Evolutionary conservation across 768 basidiomycete species (phyloP).

Genomic region (Tulasnella sp.): DNA sequence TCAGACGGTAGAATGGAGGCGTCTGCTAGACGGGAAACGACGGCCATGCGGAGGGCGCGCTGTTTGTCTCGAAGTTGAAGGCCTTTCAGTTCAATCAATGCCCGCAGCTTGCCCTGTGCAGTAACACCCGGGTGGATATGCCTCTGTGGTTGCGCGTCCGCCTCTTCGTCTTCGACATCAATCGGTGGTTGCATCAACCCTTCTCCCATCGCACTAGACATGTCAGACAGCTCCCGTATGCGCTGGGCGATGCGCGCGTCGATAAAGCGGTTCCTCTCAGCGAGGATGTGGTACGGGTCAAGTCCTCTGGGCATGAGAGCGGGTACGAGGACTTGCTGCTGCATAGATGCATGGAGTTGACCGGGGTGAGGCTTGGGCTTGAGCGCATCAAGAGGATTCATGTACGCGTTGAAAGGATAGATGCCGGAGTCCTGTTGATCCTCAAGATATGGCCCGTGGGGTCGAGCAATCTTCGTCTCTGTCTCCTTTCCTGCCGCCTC

Average conservation of each 20-base stretch:
- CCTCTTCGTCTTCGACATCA: conserved; percentile 30
- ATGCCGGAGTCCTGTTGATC: conserved; percentile 69
- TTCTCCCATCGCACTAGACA: conserved; percentile 73
- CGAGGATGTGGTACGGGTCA: conserved; percentile 81
- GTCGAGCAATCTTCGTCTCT: conserved; percentile 21
- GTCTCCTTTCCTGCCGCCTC: conserved; percentile 2
- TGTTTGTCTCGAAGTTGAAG: conserved; percentile 86
- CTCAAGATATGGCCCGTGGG: conserved; percentile 67
- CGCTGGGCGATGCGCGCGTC: conserved; percentile 83
- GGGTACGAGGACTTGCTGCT: conserved; percentile 75
- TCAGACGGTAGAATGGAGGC: conserved; percentile 84
- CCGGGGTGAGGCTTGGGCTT: conserved; percentile 45
- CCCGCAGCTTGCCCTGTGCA: conserved; percentile 73
- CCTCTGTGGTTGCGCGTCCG: conserved; percentile 17
- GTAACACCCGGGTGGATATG: conserved; percentile 43
- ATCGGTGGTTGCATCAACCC: conserved; percentile 49
- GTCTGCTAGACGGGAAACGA: conserved; percentile 79
- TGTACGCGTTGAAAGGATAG: conserved; percentile 87
- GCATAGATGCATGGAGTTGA: conserved; percentile 51
- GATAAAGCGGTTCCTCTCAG: conserved; percentile 84
- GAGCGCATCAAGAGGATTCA: conserved; percentile 52
- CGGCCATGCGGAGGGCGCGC: conserved; percentile 67
- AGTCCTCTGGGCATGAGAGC: conserved; percentile 84
- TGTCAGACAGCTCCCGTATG: conserved; percentile 68
- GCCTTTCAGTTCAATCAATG: conserved; percentile 86